These are phyloP conservation scores for Fennellomyces sp. DNA, from an alignment of 371 early-diverging fungal species.

Conservation along the genomic window DNA sequence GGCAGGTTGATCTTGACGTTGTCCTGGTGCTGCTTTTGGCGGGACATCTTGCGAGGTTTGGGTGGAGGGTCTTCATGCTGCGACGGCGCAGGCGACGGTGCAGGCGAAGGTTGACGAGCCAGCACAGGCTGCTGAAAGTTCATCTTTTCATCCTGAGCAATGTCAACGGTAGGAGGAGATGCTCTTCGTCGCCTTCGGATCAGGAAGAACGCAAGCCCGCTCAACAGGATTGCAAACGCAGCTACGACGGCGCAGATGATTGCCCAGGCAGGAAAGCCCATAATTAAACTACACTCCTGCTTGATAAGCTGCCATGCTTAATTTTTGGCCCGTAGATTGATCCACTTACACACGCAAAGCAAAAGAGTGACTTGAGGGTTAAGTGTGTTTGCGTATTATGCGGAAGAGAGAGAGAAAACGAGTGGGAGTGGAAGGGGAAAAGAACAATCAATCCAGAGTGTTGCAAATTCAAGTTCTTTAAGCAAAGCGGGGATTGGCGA, in stretches of 20 bases:
- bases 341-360: too few relatives aligned
- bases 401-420: slow-evolving; percentile 6
- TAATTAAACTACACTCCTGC: too few relatives aligned
- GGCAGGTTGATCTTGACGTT: slow-evolving; percentile 16
- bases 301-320: too few relatives aligned
- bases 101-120: too few relatives aligned
- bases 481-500: neutral
- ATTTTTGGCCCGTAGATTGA: too few relatives aligned
- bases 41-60: slow-evolving; percentile 16
- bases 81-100: too few relatives aligned
- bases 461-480: neutral
- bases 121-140: neutral
- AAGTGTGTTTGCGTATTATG: neutral
- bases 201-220: neutral
- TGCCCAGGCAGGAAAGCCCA: neutral
- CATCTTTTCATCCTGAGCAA: neutral
- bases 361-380: neutral
- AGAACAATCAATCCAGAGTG: neutral
- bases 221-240: neutral
- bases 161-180: neutral
- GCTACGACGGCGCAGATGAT: neutral
- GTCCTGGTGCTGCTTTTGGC: slow-evolving; percentile 2
- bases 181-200: neutral
- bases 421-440: slow-evolving; percentile 6
- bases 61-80: neutral